Conservation (phyloP, 495 filamentous ascomycete genomes). For the Penicillium cinerascens region DNA sequence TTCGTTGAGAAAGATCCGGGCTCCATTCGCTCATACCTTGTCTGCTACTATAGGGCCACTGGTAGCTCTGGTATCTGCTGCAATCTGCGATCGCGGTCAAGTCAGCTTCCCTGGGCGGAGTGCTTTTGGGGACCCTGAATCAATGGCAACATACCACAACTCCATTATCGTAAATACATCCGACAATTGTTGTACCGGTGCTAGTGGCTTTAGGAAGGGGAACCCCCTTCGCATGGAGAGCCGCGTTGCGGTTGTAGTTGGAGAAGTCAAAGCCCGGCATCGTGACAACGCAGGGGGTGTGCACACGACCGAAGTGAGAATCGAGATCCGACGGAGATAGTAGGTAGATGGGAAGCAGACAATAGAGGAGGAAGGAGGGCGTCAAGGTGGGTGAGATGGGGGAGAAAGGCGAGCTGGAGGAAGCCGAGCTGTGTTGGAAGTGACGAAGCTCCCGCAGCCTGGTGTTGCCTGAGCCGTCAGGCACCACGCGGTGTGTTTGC, state of each 20-base stretch:
- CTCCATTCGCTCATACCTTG: slow-evolving; percentile 57
- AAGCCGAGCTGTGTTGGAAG: slow-evolving; percentile 26
- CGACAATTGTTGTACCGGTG: slow-evolving; percentile 98
- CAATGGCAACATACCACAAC: slow-evolving; percentile 65
- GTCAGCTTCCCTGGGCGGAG: slow-evolving; percentile 14
- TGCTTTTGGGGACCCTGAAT: neutral
- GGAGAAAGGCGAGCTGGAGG: slow-evolving; percentile 20
- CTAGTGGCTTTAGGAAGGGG: slow-evolving; percentile 96
- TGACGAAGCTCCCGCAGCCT: slow-evolving; percentile 48
- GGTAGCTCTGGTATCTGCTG: slow-evolving; percentile 96
- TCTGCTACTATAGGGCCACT: slow-evolving; percentile 98
- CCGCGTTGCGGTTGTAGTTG: slow-evolving; percentile 97
- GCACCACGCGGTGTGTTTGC: slow-evolving; percentile 36
- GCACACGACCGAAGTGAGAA: slow-evolving; percentile 4
- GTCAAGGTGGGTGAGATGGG: slow-evolving; percentile 12
- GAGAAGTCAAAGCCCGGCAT: slow-evolving; percentile 99
- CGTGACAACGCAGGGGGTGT: slow-evolving; percentile 35
- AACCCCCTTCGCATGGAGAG: slow-evolving; percentile 87
- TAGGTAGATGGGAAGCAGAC: neutral
- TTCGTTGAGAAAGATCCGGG: neutral
- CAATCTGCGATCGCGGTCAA: slow-evolving; percentile 57
- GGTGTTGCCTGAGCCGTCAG: slow-evolving; percentile 33
- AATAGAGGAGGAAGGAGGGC: slow-evolving; percentile 4
- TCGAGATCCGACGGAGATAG: neutral
- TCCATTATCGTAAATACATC: slow-evolving; percentile 93